Percentiles rank a stretch among this genome's conserved stretches.
phyloP scores from a whole-genome alignment of 2,329 filamentous ascomycete species.

The Colletotrichum sp. region DNA sequence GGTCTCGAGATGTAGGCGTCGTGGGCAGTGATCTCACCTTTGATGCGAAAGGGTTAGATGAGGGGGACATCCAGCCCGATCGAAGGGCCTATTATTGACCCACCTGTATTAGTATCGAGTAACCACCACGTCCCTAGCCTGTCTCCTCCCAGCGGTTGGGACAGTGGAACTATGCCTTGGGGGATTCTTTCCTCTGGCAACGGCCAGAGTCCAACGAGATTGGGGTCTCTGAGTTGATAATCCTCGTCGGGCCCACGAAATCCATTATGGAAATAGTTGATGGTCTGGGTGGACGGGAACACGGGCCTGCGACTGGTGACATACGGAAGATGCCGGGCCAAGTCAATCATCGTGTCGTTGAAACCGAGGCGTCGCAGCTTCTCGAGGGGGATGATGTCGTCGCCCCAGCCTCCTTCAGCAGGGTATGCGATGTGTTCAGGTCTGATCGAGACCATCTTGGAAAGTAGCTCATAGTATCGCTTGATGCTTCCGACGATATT shows the following conservation, averaged over 20 bases:
- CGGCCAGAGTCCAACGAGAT: not conserved
- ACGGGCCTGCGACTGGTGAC: not conserved
- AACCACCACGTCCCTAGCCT: not conserved
- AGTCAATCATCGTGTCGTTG: not conserved
- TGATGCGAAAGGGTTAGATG: rapidly evolving
- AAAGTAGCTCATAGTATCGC: not conserved
- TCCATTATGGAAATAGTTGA: not conserved
- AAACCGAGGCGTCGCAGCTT: not conserved
- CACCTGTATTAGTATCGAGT: not conserved
- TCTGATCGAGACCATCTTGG: not conserved
- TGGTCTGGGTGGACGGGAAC: not conserved
- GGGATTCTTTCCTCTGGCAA: not conserved
- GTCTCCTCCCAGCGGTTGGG: not conserved
- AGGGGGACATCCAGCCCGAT: rapidly evolving
- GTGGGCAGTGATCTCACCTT: not conserved
- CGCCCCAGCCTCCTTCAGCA: not conserved
- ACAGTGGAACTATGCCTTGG: not conserved
- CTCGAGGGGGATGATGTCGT: not conserved
- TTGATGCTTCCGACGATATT: not conserved
- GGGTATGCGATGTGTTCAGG: not conserved
- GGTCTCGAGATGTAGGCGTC: not conserved
- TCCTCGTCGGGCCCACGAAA: not conserved
- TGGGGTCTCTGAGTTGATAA: not conserved
- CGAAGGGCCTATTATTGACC: rapidly evolving
- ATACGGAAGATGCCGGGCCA: not conserved